Conservation (phyloP, 129 eudicot species). For the Heracleum sosnowskyi region DNA sequence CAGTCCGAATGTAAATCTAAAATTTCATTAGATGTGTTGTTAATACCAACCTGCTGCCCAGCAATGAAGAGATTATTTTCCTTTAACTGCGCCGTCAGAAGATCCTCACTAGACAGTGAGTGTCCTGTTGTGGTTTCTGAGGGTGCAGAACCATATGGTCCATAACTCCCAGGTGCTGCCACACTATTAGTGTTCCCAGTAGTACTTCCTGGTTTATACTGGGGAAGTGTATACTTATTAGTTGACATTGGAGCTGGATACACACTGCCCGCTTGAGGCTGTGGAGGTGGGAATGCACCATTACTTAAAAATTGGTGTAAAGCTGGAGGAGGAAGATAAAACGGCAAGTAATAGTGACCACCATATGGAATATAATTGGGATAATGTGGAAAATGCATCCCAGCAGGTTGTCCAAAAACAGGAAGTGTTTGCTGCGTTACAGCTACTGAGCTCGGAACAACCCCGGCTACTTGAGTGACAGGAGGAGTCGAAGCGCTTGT, state of each 20-base stretch:
- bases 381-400: conserved; percentile 73
- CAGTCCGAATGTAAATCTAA: background rate
- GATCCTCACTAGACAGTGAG: conserved; percentile 59
- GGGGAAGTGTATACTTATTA: conserved; percentile 58
- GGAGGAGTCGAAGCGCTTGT: conserved; percentile 54
- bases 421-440: conserved; percentile 73
- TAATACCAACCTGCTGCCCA: conserved; percentile 67
- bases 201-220: conserved; percentile 60
- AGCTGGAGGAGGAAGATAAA: conserved; percentile 60
- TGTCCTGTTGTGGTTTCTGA: conserved; percentile 54
- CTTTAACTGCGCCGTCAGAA: conserved; percentile 58
- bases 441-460: conserved; percentile 64
- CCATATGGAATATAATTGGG: conserved; percentile 70
- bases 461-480: conserved; percentile 63
- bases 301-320: conserved; percentile 75
- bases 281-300: conserved; percentile 65
- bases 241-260: conserved; percentile 54
- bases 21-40: background rate
- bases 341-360: conserved; percentile 39
- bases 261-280: conserved; percentile 55
- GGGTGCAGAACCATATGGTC: conserved; percentile 59
- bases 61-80: conserved; percentile 55
- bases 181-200: conserved; percentile 40
- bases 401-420: conserved; percentile 75
- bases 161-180: conserved; percentile 57